Base-by-base conservation (phyloP, 192 early-diverging fungal genomes). In the Rhizophagus clarus region DNA sequence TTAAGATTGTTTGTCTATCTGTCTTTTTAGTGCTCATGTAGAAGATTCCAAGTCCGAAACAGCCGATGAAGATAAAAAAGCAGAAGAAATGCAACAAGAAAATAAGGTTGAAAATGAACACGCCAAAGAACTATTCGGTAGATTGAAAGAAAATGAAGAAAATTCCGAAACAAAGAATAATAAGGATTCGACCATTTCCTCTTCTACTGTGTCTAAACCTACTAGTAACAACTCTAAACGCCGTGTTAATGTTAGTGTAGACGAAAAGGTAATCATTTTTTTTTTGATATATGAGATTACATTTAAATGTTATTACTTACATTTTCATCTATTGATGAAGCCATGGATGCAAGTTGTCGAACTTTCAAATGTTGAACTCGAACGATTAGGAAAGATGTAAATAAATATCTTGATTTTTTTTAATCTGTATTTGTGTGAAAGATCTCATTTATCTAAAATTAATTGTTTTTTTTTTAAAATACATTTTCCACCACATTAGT, bases 311-410 rank as follows among this genome's bases (percentile, higher is more conserved):
- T 22, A 60, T 7, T 45, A 34, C 1, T 64, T 64, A 64, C 63
- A 14, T 31, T 76, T 69, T 64, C 32, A 24, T 12, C n/a, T 61
- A 73, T 76, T 81, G 76, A 87, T 90, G 29, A 90, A 92, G 77
- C 82, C 89, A 37, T 89, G 91, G 77, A 88, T 91, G 81, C 90
- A 91, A 61, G 83, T 92, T 12, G 85, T 92, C 14, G 89, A 91
- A 34, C 81, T 92, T 72, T 85, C 90, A n/a, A 87, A 88, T 49
- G 84, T 88, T 72, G 88, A 91, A 74, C 86, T 85, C 74, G 88
- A 85, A 81, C 88, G 86, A 74, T 80, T 91, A 32, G 80, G 42
- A 26, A 79, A 79, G 68, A 71, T 63, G 77, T 63, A 40, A 61
- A 63, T 28, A 34, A 29, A 77, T 34, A 69, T 69, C 15, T 15